These are phyloP conservation scores for Nadsonia fulvescens DNA, from an alignment of 805 yeast genomes.

Conservation along the genomic window DNA sequence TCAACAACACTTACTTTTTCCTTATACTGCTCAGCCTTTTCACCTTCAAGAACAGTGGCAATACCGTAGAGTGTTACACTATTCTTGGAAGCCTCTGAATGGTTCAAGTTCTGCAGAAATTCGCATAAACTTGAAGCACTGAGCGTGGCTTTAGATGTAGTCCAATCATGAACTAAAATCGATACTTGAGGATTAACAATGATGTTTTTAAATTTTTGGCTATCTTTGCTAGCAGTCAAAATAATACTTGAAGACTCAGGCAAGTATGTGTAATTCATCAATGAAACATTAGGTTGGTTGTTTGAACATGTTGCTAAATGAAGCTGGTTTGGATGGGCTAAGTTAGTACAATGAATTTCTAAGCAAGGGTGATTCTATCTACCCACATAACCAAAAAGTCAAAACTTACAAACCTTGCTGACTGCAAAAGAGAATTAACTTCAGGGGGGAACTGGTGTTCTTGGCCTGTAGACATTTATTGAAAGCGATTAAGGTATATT, in stretches of 20 bases:
- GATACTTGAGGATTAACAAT: constrained; percentile 59
- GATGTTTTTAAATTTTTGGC: constrained; percentile 62
- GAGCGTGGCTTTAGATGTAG: constrained; percentile 33
- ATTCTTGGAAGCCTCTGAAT: constrained; percentile 57
- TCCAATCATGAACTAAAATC: constrained; percentile 80
- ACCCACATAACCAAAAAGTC: too few relatives aligned
- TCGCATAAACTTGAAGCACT: constrained; percentile 31
- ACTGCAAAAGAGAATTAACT: too few relatives aligned
- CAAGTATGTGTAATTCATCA: constrained; percentile 77
- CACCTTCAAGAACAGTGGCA: too few relatives aligned
- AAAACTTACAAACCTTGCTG: too few relatives aligned
- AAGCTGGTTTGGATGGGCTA: too few relatives aligned
- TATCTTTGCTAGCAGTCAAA: constrained; percentile 50
- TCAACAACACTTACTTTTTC: too few relatives aligned
- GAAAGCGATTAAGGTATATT: too few relatives aligned
- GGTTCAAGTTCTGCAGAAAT: constrained; percentile 59
- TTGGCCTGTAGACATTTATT: too few relatives aligned
- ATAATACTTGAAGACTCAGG: constrained; percentile 36
- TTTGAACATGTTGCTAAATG: constrained; percentile 72
- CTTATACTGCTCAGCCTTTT: too few relatives aligned
- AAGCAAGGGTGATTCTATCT: too few relatives aligned
- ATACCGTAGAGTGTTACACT: constrained; percentile 69
- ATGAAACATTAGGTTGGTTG: constrained; percentile 66
- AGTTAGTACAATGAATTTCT: too few relatives aligned
- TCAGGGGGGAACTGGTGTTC: too few relatives aligned